Percentiles rank a stretch among this genome's conserved stretches.
Evolutionary conservation across 2,329 filamentous ascomycete species (phyloP).

Genomic region (Chaetothyriales sp.): DNA sequence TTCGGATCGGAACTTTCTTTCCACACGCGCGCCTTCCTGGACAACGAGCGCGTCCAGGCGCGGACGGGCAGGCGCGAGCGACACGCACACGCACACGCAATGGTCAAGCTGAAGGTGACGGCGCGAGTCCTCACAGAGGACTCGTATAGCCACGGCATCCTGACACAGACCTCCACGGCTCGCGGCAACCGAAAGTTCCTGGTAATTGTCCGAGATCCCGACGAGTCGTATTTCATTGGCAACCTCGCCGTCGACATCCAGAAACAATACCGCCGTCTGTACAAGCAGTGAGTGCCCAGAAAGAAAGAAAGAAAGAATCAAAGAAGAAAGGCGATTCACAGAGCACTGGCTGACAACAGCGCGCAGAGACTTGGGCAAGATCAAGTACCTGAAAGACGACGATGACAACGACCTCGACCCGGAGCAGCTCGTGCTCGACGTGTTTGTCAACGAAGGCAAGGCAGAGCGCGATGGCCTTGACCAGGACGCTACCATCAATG

Average conservation of each 20-base stretch:
- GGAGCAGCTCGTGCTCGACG: constrained; percentile 14
- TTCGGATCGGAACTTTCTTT: not conserved
- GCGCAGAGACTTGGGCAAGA: constrained; percentile 12
- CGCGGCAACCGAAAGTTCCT: constrained; percentile 10
- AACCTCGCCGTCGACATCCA: constrained; percentile 13
- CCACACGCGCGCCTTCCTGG: constrained; percentile 1
- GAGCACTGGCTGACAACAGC: not conserved
- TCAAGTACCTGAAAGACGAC: constrained; percentile 18
- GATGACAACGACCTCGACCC: constrained; percentile 17
- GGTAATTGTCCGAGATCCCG: constrained; percentile 13
- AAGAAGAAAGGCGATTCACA: no score
- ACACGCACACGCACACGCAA: constrained; percentile 1
- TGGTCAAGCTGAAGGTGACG: constrained; percentile 16
- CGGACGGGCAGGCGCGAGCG: not conserved
- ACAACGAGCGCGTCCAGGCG: not conserved
- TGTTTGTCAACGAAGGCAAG: constrained; percentile 16
- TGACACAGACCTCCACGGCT: not conserved
- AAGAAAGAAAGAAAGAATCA: not conserved
- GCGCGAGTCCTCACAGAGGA: constrained; percentile 15
- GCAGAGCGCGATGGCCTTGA: constrained; percentile 14
- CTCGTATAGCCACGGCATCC: constrained; percentile 5
- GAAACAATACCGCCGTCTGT: constrained; percentile 13
- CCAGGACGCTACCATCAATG: constrained; percentile 15
- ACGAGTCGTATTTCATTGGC: constrained; percentile 14
- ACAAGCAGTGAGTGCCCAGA: constrained; percentile 11